These are phyloP conservation scores for Pseudogymnoascus sp. DNA, from an alignment of 2,329 filamentous ascomycete species.

Conservation along the genomic window DNA sequence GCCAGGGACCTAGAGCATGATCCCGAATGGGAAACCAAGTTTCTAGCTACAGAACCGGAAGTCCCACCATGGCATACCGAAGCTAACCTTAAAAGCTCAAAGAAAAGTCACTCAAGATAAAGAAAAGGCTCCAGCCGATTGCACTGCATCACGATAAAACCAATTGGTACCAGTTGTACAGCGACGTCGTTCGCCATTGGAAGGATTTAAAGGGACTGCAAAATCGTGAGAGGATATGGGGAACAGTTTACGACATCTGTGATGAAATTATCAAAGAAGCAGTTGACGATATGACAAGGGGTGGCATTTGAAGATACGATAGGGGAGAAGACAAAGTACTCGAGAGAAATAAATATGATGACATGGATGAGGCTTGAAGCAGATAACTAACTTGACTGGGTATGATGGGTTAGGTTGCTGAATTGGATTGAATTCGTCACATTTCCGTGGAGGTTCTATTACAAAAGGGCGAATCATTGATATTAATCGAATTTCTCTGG, in stretches of 20 bases:
- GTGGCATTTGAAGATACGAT: too few relatives aligned
- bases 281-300: too few relatives aligned
- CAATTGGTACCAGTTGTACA: constrained; percentile 21
- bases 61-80: not conserved
- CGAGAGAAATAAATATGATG: not conserved
- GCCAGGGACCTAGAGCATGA: not conserved
- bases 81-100: not conserved
- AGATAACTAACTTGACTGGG: not conserved
- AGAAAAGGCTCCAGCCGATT: not conserved
- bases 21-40: not conserved
- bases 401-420: not conserved
- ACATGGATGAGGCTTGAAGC: not conserved
- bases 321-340: not conserved
- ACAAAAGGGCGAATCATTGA: not conserved
- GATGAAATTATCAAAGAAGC: not conserved
- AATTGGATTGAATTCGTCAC: not conserved
- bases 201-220: constrained; percentile 19
- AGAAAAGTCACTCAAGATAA: not conserved
- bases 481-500: not conserved
- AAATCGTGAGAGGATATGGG: constrained; percentile 24
- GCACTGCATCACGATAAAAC: constrained; percentile 13
- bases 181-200: constrained; percentile 18
- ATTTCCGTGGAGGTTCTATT: not conserved
- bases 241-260: constrained; percentile 18
- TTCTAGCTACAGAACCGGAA: not conserved